phyloP scores from a whole-genome alignment of 805 yeast genomes.

The Pichia kluyveri region DNA sequence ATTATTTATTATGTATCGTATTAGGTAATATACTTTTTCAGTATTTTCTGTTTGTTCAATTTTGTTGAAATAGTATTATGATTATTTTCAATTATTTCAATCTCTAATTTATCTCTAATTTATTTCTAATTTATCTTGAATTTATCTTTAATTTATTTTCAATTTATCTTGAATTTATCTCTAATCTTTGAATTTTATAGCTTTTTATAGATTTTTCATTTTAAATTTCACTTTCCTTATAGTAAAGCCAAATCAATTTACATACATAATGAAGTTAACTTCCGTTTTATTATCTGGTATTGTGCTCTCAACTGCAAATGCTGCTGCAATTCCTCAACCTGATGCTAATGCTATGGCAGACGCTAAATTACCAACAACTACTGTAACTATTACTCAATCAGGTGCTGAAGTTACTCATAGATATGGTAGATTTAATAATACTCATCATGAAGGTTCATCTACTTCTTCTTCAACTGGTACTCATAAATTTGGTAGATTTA shows the following conservation, averaged over 20 bases:
- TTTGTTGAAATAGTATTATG: too few species aligned
- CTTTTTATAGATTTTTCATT: not conserved
- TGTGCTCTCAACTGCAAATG: conserved; percentile 22
- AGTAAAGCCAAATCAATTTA: not conserved
- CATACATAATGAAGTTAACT: conserved; percentile 31
- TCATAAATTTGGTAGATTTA: conserved; percentile 47
- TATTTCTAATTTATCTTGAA: too few species aligned
- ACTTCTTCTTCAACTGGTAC: conserved; percentile 36
- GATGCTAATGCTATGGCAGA: conserved; percentile 12
- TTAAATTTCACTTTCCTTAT: not conserved
- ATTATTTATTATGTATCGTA: too few species aligned
- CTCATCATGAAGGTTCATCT: conserved; percentile 31
- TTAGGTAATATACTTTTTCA: too few species aligned
- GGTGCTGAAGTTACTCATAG: conserved; percentile 37
- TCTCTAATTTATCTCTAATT: too few species aligned
- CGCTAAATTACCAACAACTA: conserved; percentile 22
- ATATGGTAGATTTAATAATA: conserved; percentile 46
- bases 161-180: too few species aligned
- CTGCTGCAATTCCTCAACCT: conserved; percentile 24
- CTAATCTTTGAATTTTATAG: too few species aligned
- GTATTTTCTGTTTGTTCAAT: too few species aligned
- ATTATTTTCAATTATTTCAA: too few species aligned
- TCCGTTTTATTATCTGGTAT: conserved; percentile 22
- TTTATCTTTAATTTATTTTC: too few species aligned
- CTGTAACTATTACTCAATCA: conserved; percentile 24